These are phyloP conservation scores for Penicillium sp. DNA, from an alignment of 2,329 filamentous ascomycete genomes.

Conservation along the genomic window DNA sequence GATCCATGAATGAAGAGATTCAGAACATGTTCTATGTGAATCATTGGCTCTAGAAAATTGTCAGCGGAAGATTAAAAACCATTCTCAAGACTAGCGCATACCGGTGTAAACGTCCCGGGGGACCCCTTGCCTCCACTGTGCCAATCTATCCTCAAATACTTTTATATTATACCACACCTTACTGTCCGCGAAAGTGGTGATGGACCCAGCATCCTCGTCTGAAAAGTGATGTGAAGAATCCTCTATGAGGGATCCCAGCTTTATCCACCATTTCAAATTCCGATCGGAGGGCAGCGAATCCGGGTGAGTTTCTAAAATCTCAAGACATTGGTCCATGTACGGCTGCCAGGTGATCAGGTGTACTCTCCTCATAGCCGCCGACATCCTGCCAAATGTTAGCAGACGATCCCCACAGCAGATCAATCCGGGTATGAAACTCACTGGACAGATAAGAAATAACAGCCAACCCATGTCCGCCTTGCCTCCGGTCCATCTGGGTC, in stretches of 20 bases:
- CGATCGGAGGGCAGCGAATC: conserved; percentile 58
- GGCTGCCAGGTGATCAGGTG: conserved; percentile 60
- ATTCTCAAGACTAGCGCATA: conserved; percentile 41
- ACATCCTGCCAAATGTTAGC: conserved; percentile 42
- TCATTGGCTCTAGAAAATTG: conserved; percentile 53
- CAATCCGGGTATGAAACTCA: conserved; percentile 28
- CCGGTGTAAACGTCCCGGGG: conserved; percentile 54
- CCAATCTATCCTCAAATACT: conserved; percentile 63
- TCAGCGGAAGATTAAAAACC: background rate
- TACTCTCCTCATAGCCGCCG: conserved; percentile 58
- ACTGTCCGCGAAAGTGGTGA: conserved; percentile 56
- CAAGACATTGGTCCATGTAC: conserved; percentile 62
- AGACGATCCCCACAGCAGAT: background rate
- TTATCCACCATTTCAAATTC: conserved; percentile 56
- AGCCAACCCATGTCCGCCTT: conserved; percentile 58
- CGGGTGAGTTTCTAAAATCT: conserved; percentile 55
- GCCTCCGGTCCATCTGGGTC: conserved; percentile 57
- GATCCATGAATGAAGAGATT: conserved; percentile 75
- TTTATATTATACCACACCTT: conserved; percentile 64
- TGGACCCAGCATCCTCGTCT: conserved; percentile 60
- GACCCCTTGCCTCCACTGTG: conserved; percentile 57
- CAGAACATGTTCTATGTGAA: conserved; percentile 62
- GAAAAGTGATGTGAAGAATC: conserved; percentile 65
- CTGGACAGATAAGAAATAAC: conserved; percentile 61
- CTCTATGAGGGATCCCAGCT: conserved; percentile 62